These are phyloP conservation scores for Phylloporus rhodoxanthus DNA, from an alignment of 768 basidiomycete species.

Conservation along the genomic window DNA sequence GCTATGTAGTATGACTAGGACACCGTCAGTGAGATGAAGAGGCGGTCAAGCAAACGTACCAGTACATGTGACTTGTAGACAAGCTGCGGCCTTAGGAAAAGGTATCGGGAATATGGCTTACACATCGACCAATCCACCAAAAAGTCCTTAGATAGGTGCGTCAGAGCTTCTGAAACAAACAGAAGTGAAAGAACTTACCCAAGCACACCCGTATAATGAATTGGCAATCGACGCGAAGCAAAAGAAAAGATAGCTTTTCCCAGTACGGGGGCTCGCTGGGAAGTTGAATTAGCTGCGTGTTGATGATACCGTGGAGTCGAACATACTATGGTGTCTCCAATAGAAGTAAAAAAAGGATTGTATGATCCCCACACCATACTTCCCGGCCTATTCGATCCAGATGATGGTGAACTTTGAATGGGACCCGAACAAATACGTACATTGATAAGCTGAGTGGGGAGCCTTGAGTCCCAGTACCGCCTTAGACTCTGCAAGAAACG, in stretches of 20 bases:
- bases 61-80: conserved; percentile 60
- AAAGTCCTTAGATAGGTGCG: conserved; percentile 52
- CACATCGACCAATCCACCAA: conserved; percentile 91
- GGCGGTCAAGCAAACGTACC: conserved; percentile 34
- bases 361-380: conserved; percentile 67
- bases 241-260: conserved; percentile 59
- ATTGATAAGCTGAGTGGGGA: conserved; percentile 80
- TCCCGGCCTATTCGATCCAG: conserved; percentile 59
- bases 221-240: conserved; percentile 57
- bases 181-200: conserved; percentile 51
- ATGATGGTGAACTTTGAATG: background rate
- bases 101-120: conserved; percentile 47
- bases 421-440: conserved; percentile 36
- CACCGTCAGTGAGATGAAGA: background rate
- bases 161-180: background rate
- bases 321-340: conserved; percentile 66
- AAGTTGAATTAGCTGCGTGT: background rate
- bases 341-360: conserved; percentile 63
- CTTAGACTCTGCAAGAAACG: conserved; percentile 84
- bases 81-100: conserved; percentile 67
- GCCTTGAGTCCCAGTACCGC: conserved; percentile 75
- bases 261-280: conserved; percentile 32
- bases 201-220: conserved; percentile 65
- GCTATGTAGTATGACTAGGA: conserved; percentile 71
- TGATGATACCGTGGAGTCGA: background rate